phyloP scores from a whole-genome alignment of 306 rosid genomes.

The Begonia fuchsioides region DNA sequence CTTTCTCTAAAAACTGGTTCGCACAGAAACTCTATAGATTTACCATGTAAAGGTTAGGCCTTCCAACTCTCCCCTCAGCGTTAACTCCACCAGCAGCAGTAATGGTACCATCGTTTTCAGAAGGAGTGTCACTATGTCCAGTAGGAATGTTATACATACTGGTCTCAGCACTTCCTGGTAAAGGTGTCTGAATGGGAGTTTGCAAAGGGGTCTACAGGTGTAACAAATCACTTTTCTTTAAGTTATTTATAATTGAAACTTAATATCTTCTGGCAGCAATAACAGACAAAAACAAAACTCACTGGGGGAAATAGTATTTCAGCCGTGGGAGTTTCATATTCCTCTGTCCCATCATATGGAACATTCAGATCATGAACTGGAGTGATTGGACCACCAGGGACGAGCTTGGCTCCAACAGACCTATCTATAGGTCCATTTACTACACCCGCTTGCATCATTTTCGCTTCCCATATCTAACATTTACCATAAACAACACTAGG shows the following conservation, averaged over 20 bases:
- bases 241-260: neutral
- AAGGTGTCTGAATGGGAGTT: conserved; percentile 89
- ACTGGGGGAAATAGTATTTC: conserved; percentile 94
- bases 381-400: conserved; percentile 69
- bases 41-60: conserved; percentile 71
- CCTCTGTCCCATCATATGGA: conserved; percentile 92
- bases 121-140: conserved; percentile 59
- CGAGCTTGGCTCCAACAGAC: conserved; percentile 39
- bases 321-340: conserved; percentile 94
- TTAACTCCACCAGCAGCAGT: conserved; percentile 23
- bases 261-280: neutral
- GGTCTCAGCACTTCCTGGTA: conserved; percentile 64
- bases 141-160: conserved; percentile 67
- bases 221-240: conserved; percentile 4
- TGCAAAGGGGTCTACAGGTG: conserved; percentile 62
- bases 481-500: conserved; percentile 2
- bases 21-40: neutral
- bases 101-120: conserved; percentile 53
- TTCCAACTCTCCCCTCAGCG: conserved; percentile 52
- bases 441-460: conserved; percentile 77
- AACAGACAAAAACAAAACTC: conserved; percentile 22
- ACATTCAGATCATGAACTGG: conserved; percentile 98
- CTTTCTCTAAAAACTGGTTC: neutral
- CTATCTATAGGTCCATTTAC: conserved; percentile 67
- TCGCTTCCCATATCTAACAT: conserved; percentile 76